A percentile compares a stretch with the other conserved stretches of the same genome.
Evolutionary conservation across 1,284 basidiomycete genomes (phyloP).

Genomic region (Rhodotorula sp.): DNA sequence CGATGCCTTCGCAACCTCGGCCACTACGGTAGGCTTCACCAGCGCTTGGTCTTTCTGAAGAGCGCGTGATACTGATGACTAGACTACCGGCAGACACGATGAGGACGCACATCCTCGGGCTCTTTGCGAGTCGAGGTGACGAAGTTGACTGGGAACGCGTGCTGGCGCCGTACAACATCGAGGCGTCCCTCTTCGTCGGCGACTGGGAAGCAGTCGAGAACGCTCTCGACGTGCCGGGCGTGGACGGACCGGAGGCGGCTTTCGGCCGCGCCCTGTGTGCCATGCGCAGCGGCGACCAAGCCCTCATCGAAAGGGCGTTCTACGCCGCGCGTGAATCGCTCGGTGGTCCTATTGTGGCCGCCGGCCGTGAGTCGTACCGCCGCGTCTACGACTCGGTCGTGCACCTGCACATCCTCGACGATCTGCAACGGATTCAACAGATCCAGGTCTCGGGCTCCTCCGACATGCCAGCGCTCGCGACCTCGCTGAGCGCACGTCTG

Average conservation of each 20-base stretch:
- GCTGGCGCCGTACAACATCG: slow-evolving; percentile 81
- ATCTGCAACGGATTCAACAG: slow-evolving; percentile 74
- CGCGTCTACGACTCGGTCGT: slow-evolving; percentile 83
- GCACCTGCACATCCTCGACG: slow-evolving; percentile 82
- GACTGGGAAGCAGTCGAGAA: slow-evolving; percentile 80
- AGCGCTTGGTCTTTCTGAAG: background rate
- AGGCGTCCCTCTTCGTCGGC: slow-evolving; percentile 93
- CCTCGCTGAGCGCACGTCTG: slow-evolving; percentile 54
- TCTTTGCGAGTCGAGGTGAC: slow-evolving; percentile 62
- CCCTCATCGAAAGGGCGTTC: slow-evolving; percentile 53
- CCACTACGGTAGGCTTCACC: slow-evolving; percentile 74
- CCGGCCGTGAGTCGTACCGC: slow-evolving; percentile 74
- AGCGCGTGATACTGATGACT: background rate
- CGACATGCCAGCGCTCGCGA: slow-evolving; percentile 9
- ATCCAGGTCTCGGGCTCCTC: slow-evolving; percentile 42
- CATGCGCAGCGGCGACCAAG: slow-evolving; percentile 57
- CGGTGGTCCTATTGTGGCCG: slow-evolving; percentile 76
- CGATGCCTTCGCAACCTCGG: slow-evolving; percentile 91
- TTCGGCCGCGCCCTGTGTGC: slow-evolving; percentile 81
- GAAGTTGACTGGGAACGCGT: slow-evolving; percentile 79
- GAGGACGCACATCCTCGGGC: slow-evolving; percentile 89
- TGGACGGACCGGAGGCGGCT: slow-evolving; percentile 61
- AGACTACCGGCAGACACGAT: slow-evolving; percentile 68
- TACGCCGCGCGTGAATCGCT: slow-evolving; percentile 69
- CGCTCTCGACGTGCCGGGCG: slow-evolving; percentile 58